Base-by-base conservation (phyloP, 2,329 filamentous ascomycete species). In the Epichloe typhina region DNA sequence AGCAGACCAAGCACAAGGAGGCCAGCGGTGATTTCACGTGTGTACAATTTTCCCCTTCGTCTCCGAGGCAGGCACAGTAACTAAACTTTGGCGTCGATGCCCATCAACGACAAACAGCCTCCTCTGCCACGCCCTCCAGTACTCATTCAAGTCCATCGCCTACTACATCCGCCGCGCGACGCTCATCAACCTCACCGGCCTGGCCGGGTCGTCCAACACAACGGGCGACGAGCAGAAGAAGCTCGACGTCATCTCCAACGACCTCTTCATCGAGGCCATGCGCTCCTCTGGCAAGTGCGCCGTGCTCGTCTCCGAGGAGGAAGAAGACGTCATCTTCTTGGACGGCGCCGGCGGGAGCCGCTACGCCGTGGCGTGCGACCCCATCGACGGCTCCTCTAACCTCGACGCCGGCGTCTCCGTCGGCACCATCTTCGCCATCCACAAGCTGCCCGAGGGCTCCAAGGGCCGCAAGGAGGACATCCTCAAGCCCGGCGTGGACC, bases 151-250 rank as follows among this genome's bases (percentile, higher is more conserved):
- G 77, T 95, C 88, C 58, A 98, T 98, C 69, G 88, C 93, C 61
- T 95, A 97, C 78, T 98, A 96, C 76, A 98, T 98, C 70, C 90
- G 91, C 62, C 85, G 93, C 68, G 89, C 91, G 37, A 91, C 88
- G 23, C 76, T 98, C 57, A 91, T 97, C 73, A 95, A 95, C 75
- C 81, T 98, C 55, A 94, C 88, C 49, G 93, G 93, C 54, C 82
- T 98, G 46, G 93, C 93, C 55, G 93, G 93, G 53, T 93, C 91
- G 54, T 88, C 89, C 58, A 98, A 98, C 72, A 88, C 78, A 50
- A 97, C 93, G 3, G 93, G 93, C 57, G 93, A 98, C 69, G 93
- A 97, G 67, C 93, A 98, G 70, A 98, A 98, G 82, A 98, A 98
- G 75, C 87, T 98, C 55, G 93, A 98, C 67, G 91, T 98, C 53